A percentile compares a stretch with the other conserved stretches of the same genome.
Conservation (phyloP, 1,284 basidiomycete genomes). For the Tremellales sp. region DNA sequence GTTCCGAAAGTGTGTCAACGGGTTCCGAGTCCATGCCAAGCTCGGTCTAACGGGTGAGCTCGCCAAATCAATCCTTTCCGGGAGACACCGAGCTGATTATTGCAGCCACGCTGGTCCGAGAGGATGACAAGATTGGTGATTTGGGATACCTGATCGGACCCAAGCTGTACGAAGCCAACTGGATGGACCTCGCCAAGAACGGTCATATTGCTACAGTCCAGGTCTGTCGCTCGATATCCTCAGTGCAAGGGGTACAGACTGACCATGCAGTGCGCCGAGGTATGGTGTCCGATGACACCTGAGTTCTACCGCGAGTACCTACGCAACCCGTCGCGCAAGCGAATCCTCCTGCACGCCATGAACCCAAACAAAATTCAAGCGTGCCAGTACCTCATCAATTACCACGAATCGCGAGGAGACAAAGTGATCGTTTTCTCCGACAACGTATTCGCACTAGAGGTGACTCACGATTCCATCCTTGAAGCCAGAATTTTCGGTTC, state of each 20-base stretch:
- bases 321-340: conserved; percentile 69
- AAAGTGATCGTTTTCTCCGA: conserved; percentile 99
- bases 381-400: conserved; percentile 97
- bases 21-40: conserved; percentile 96
- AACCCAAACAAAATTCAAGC: conserved; percentile 99
- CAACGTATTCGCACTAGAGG: conserved; percentile 95
- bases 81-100: conserved; percentile 8
- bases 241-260: conserved; percentile 1
- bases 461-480: conserved; percentile 40
- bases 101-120: conserved; percentile 92
- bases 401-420: conserved; percentile 95
- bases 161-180: conserved; percentile 99
- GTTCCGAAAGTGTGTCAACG: conserved; percentile 92
- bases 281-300: conserved; percentile 99
- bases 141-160: conserved; percentile 99
- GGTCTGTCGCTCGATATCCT: conserved; percentile 53
- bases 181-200: conserved; percentile 99
- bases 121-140: conserved; percentile 99
- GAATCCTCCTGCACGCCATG: conserved; percentile 98
- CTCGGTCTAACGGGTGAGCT: conserved; percentile 79
- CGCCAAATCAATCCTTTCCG: too few relatives aligned
- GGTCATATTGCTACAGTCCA: conserved; percentile 99
- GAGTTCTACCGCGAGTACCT: conserved; percentile 99
- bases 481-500: too few relatives aligned
- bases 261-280: conserved; percentile 79